Base-by-base conservation (phyloP, 108 stramenopile genomes). In the Ochromonas danica region DNA sequence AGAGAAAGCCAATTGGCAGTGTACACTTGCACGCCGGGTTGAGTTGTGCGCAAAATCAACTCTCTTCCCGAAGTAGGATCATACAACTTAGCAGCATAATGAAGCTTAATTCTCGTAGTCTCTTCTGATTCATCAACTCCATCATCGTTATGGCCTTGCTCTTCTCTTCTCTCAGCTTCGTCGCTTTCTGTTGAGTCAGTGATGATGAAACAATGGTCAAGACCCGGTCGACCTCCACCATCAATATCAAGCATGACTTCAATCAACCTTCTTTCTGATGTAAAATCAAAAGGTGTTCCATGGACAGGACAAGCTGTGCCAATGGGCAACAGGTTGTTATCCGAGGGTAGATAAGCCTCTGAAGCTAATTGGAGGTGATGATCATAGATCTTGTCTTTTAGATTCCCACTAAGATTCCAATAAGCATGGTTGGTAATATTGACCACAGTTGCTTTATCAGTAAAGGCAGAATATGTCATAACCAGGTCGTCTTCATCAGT, bases 21-120 rank as follows among this genome's bases (percentile, higher is more conserved):
- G 81, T 95, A 95, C 2, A 93, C 51, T 74, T 95, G 94, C 1
- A 95, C 87, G 31, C 94, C 94, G 35, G 94, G 94, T 31, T 92
- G 87, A 60, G 83, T 85, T 33, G 94, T 87, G 3, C 30, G 81
- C 6, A 93, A 84, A 0, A 83, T 80, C 41, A 93, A 71, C 6
- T 70, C 41, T n/a, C 89, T 81, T 1, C 81, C 77, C 31, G 77
- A 62, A 40, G 1, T 0, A 1, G 40, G 41, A 27, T 40, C 38
- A 25, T 1, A 2, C 27, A 82, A 65, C 33, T 38, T 70, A 10
- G 45, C 70, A 3, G 45, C 45, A 51, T 51, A 22, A 6, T 51
- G 45, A 51, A 51, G 45, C 45, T 51, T 14, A 51, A 51, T n/a
- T n/a, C n/a, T n/a, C n/a, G n/a, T n/a, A n/a, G n/a, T n/a, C n/a